phyloP scores from a whole-genome alignment of 352 stramenopile genomes.

The Thraustochytrium sp. region DNA sequence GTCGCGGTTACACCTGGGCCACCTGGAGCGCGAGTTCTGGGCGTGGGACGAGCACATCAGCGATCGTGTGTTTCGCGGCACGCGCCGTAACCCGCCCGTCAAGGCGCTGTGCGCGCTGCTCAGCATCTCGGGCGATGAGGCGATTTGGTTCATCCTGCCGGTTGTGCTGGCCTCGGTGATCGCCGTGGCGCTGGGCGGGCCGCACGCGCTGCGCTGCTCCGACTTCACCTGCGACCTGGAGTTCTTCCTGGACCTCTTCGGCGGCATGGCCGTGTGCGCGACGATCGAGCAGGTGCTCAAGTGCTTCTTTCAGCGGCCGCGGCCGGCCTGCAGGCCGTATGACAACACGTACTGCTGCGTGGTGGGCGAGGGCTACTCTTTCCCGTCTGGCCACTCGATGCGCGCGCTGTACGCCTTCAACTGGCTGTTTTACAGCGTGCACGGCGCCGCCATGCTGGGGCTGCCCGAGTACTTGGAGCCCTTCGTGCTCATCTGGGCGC shows the following conservation, averaged over 20 bases:
- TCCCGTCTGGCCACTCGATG: slow-evolving; percentile 48
- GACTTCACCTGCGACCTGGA: slow-evolving; percentile 44
- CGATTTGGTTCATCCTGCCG: slow-evolving; percentile 45
- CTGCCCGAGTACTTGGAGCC: neutral
- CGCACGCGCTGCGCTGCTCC: neutral
- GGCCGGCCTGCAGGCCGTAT: slow-evolving; percentile 29
- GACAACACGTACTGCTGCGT: slow-evolving; percentile 23
- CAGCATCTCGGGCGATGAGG: slow-evolving; percentile 45
- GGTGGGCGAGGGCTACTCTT: slow-evolving; percentile 42
- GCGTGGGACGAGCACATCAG: slow-evolving; percentile 5
- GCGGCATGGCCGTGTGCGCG: slow-evolving; percentile 41
- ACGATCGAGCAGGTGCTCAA: slow-evolving; percentile 44
- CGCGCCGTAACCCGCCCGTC: neutral
- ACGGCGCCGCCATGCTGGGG: neutral
- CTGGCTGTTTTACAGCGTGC: slow-evolving; percentile 31
- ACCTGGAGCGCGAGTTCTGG: slow-evolving; percentile 11
- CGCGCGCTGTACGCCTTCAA: slow-evolving; percentile 42
- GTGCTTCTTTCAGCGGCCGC: slow-evolving; percentile 24
- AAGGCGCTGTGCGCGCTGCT: neutral
- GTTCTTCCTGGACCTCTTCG: slow-evolving; percentile 46
- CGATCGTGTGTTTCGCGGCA: neutral
- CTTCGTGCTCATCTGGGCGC: slow-evolving; percentile 12
- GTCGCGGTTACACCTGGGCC: neutral
- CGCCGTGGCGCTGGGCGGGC: neutral
- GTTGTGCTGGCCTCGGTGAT: slow-evolving; percentile 22